These are phyloP conservation scores for Amylocarpus encephaloides DNA, from an alignment of 2,329 filamentous ascomycete species.

Conservation along the genomic window DNA sequence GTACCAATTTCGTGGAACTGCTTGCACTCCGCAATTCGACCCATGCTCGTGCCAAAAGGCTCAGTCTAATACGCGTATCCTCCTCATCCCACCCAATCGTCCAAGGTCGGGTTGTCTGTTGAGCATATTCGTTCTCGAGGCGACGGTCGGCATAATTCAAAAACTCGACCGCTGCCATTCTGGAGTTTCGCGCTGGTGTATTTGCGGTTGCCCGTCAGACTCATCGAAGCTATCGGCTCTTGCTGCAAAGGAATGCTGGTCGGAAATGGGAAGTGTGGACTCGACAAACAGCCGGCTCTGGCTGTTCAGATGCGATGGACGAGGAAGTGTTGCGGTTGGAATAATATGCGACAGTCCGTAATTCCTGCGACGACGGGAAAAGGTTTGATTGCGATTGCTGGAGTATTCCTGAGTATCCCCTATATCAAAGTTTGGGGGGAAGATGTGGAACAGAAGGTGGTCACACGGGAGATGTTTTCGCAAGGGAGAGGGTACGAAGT, in stretches of 20 bases:
- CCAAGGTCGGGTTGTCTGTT: conserved; percentile 36
- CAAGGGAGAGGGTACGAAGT: not conserved
- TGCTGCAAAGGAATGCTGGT: conserved; percentile 5
- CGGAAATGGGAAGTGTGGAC: not conserved
- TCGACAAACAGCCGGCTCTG: not conserved
- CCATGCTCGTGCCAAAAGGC: conserved; percentile 32
- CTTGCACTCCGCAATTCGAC: conserved; percentile 23
- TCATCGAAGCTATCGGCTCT: conserved; percentile 31
- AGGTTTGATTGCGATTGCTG: not conserved
- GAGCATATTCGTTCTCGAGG: conserved; percentile 36
- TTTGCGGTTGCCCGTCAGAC: conserved; percentile 27
- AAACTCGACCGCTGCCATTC: conserved; percentile 41
- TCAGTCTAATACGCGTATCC: conserved; percentile 32
- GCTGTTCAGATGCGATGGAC: not conserved
- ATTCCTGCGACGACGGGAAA: conserved; percentile 1
- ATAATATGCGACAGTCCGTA: not conserved
- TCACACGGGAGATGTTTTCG: conserved; percentile 21
- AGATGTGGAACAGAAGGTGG: conserved; percentile 12
- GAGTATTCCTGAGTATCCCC: not conserved
- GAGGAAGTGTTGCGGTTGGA: not conserved
- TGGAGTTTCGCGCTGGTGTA: conserved; percentile 30
- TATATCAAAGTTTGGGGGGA: not conserved
- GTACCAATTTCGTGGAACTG: conserved; percentile 26
- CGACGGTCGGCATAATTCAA: conserved; percentile 35
- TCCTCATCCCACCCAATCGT: conserved; percentile 41